phyloP scores from a whole-genome alignment of 441 rosid genomes.

The Pelargonium citronellum region DNA sequence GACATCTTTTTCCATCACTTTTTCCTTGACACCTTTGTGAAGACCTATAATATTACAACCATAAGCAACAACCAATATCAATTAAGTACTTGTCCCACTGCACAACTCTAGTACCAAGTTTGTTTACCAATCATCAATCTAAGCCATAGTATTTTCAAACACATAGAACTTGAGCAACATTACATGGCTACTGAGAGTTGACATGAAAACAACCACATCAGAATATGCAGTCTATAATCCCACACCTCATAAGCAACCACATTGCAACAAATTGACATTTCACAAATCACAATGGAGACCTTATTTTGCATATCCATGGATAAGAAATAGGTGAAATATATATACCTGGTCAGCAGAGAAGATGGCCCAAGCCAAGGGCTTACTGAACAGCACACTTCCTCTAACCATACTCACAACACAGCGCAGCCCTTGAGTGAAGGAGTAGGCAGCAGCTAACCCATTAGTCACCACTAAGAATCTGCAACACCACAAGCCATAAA shows the following conservation, averaged over 20 bases:
- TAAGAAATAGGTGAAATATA: neutral
- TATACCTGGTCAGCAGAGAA: conserved; percentile 84
- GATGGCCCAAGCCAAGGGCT: conserved; percentile 75
- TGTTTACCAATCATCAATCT: no score
- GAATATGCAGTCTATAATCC: neutral
- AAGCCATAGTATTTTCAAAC: no score
- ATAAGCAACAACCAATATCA: no score
- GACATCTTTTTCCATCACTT: no score
- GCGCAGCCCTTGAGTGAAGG: conserved; percentile 60
- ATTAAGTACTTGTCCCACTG: no score
- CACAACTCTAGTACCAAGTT: no score
- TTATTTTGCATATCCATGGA: neutral
- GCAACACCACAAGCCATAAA: conserved; percentile 16
- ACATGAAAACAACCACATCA: no score
- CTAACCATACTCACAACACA: conserved; percentile 50
- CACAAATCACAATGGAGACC: no score
- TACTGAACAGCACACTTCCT: conserved; percentile 60
- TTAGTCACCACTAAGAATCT: conserved; percentile 75
- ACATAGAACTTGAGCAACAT: no score
- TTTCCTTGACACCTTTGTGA: no score
- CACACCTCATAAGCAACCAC: neutral
- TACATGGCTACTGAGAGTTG: no score
- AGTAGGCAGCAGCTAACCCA: conserved; percentile 66
- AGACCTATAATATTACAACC: no score
- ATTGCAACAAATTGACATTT: neutral